Evolutionary conservation across 768 basidiomycete genomes (phyloP).

Genomic region (Asterophora lycoperdoides): DNA sequence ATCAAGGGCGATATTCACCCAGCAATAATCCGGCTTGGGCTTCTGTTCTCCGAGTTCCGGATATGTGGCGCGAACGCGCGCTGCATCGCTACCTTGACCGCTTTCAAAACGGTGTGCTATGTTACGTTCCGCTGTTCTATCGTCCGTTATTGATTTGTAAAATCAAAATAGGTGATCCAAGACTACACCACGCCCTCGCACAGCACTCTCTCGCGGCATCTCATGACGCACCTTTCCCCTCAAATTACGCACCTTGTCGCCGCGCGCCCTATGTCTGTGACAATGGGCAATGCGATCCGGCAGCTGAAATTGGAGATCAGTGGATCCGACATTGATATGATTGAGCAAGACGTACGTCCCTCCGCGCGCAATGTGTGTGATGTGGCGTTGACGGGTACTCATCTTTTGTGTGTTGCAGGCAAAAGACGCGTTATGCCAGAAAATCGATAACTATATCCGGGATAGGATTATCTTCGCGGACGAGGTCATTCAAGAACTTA

Average conservation of each 20-base stretch:
- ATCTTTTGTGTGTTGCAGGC: slow-evolving; percentile 48
- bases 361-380: no score
- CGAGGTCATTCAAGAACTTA: slow-evolving; percentile 86
- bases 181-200: slow-evolving; percentile 85
- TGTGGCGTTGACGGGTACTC: neutral
- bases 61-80: slow-evolving; percentile 94
- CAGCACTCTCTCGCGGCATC: slow-evolving; percentile 83
- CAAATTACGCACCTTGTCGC: slow-evolving; percentile 89
- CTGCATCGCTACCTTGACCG: slow-evolving; percentile 86
- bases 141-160: slow-evolving; percentile 3
- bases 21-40: slow-evolving; percentile 75
- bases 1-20: slow-evolving; percentile 90
- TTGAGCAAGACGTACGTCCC: slow-evolving; percentile 81
- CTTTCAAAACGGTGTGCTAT: slow-evolving; percentile 80
- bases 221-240: slow-evolving; percentile 88
- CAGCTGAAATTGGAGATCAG: slow-evolving; percentile 96
- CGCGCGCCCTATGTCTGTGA: slow-evolving; percentile 86
- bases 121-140: slow-evolving; percentile 26
- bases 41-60: slow-evolving; percentile 89
- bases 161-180: slow-evolving; percentile 67
- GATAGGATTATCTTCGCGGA: slow-evolving; percentile 93
- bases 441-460: slow-evolving; percentile 90
- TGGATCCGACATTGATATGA: slow-evolving; percentile 84
- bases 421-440: slow-evolving; percentile 74
- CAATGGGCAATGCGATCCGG: slow-evolving; percentile 92